These are phyloP conservation scores for Plantago coronopus DNA, from an alignment of 305 asterid genomes.

Conservation along the genomic window DNA sequence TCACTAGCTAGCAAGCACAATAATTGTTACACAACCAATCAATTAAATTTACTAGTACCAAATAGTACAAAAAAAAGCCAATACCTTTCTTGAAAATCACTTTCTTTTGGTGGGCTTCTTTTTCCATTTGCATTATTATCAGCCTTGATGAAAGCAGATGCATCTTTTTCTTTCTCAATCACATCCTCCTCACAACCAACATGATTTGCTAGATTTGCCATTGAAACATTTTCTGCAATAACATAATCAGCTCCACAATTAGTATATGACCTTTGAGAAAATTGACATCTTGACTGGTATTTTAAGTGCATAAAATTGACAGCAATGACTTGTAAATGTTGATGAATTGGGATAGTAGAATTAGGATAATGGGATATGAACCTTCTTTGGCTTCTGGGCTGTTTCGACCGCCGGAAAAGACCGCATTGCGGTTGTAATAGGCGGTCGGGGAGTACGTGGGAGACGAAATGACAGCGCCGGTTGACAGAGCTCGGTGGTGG, in stretches of 20 bases:
- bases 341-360: not conserved
- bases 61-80: not conserved
- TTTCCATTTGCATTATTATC: conserved; percentile 32
- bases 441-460: conserved; percentile 42
- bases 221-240: conserved; percentile 40
- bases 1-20: not conserved
- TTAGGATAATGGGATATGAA: conserved; percentile 8
- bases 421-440: conserved; percentile 28
- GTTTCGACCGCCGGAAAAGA: conserved; percentile 26
- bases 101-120: conserved; percentile 32
- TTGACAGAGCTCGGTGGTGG: conserved; percentile 56
- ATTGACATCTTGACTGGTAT: too few species aligned
- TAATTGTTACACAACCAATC: not conserved
- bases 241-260: conserved; percentile 11
- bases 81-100: conserved; percentile 50
- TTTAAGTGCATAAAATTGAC: too few species aligned
- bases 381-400: conserved; percentile 47
- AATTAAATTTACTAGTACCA: conserved; percentile 7
- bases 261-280: not conserved
- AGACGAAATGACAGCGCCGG: conserved; percentile 41
- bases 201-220: conserved; percentile 24
- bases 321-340: not conserved
- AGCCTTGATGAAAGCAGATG: conserved; percentile 13
- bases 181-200: conserved; percentile 18
- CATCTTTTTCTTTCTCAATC: conserved; percentile 30